These are phyloP conservation scores for Mycena maculata DNA, from an alignment of 768 basidiomycete species.

Conservation along the genomic window DNA sequence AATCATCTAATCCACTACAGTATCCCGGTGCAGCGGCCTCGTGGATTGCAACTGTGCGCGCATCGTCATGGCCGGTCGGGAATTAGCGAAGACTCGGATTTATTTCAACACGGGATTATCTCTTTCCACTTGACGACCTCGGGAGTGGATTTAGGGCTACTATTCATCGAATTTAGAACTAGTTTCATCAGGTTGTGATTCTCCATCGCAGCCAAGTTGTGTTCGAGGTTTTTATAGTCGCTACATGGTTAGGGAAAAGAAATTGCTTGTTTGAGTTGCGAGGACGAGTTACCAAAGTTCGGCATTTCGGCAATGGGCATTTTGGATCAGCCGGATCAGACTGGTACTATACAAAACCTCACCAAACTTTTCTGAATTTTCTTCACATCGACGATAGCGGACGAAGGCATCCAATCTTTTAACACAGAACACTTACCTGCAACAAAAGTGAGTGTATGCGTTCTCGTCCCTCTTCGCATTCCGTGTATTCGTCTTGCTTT, in stretches of 20 bases:
- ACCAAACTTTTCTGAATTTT: conserved; percentile 66
- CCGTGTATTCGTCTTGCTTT: not conserved
- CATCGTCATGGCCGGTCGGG: not conserved
- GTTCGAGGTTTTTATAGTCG: no score
- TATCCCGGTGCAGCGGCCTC: not conserved
- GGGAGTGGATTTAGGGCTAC: no score
- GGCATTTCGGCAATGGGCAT: conserved; percentile 15
- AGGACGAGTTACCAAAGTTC: not conserved
- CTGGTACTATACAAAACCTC: conserved; percentile 38
- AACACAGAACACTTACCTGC: conserved; percentile 32
- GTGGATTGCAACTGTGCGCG: not conserved
- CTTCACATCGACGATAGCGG: conserved; percentile 94
- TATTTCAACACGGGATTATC: no score
- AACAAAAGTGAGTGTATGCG: conserved; percentile 29
- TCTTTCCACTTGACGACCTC: no score
- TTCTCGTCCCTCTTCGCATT: not conserved
- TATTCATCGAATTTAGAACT: no score
- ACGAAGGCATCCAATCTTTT: conserved; percentile 80
- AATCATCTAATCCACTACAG: not conserved
- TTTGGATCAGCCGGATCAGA: conserved; percentile 50
- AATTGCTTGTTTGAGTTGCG: no score
- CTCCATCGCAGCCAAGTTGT: no score
- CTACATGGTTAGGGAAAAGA: no score
- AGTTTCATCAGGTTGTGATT: no score
- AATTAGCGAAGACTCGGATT: no score